Evolutionary conservation across 306 rosid species (phyloP).

Genomic region (Gynostemma pentaphyllum): DNA sequence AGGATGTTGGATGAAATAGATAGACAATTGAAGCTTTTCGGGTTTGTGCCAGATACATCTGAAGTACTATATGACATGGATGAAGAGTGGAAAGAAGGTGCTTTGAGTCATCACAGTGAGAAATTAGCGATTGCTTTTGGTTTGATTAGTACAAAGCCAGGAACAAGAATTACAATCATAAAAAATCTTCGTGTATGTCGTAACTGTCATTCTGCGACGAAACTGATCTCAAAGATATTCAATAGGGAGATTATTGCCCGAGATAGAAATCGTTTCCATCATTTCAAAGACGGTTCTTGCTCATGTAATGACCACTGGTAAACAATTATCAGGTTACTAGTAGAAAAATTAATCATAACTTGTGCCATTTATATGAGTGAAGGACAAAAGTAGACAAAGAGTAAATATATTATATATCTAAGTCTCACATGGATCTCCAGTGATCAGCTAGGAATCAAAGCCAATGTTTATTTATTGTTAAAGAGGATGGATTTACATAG

Average conservation of each 20-base stretch:
- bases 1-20: conserved; percentile 55
- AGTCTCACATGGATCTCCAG: not conserved
- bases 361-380: too few species aligned
- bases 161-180: conserved; percentile 54
- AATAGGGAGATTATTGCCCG: conserved; percentile 75
- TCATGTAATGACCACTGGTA: conserved; percentile 66
- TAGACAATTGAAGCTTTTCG: conserved; percentile 37
- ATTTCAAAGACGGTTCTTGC: conserved; percentile 69
- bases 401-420: not conserved
- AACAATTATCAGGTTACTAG: conserved; percentile 4
- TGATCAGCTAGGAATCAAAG: not conserved
- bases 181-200: conserved; percentile 85
- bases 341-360: not conserved
- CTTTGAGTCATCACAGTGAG: conserved; percentile 78
- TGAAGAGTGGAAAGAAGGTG: conserved; percentile 80
- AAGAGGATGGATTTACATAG: not conserved
- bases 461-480: not conserved
- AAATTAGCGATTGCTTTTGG: conserved; percentile 78
- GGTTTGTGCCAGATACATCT: conserved; percentile 65
- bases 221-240: conserved; percentile 66
- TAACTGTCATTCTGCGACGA: conserved; percentile 77
- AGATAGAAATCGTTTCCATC: conserved; percentile 74
- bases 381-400: not conserved
- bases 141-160: conserved; percentile 70
- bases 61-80: conserved; percentile 74